These are phyloP conservation scores for Phaeoacremonium minimum DNA, from an alignment of 2,329 filamentous ascomycete species.

Conservation along the genomic window DNA sequence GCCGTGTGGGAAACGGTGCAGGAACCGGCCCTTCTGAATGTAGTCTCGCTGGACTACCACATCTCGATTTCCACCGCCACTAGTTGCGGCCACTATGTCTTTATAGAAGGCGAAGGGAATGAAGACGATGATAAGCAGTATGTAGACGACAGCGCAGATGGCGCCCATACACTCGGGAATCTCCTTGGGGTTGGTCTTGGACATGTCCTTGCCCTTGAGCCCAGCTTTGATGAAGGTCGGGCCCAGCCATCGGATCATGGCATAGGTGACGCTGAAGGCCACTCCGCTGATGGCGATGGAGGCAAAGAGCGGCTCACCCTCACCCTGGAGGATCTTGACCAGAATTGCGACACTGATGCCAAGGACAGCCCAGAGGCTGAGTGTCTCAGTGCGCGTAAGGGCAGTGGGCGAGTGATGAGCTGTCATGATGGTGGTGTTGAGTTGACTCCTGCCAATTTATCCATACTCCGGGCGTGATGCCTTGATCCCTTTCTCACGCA, in stretches of 20 bases:
- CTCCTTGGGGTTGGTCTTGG: conserved; percentile 64
- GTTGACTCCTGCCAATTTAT: too few species aligned
- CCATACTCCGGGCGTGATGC: too few species aligned
- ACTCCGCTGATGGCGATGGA: conserved; percentile 82
- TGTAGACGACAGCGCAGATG: conserved; percentile 86
- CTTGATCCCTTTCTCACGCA: too few species aligned
- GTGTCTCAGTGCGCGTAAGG: conserved; percentile 47
- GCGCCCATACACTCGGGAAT: conserved; percentile 97
- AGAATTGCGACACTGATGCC: conserved; percentile 70
- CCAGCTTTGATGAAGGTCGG: conserved; percentile 84
- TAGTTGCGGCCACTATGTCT: conserved; percentile 92
- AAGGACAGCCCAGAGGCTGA: conserved; percentile 57
- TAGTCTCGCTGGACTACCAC: conserved; percentile 70
- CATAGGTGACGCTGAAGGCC: conserved; percentile 76
- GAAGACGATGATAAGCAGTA: conserved; percentile 84
- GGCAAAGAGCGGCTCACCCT: conserved; percentile 85
- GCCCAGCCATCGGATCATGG: conserved; percentile 90
- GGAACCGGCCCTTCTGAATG: conserved; percentile 75
- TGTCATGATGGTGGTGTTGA: conserved; percentile 6
- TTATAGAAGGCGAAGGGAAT: conserved; percentile 98
- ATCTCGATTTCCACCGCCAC: conserved; percentile 87
- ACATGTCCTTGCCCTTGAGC: conserved; percentile 84
- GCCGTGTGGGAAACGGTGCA: conserved; percentile 90
- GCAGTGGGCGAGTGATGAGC: too few species aligned
- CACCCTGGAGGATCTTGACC: conserved; percentile 73